Evolutionary conservation across 495 filamentous ascomycete genomes (phyloP).

Genomic region (Tetracladium setigerum): DNA sequence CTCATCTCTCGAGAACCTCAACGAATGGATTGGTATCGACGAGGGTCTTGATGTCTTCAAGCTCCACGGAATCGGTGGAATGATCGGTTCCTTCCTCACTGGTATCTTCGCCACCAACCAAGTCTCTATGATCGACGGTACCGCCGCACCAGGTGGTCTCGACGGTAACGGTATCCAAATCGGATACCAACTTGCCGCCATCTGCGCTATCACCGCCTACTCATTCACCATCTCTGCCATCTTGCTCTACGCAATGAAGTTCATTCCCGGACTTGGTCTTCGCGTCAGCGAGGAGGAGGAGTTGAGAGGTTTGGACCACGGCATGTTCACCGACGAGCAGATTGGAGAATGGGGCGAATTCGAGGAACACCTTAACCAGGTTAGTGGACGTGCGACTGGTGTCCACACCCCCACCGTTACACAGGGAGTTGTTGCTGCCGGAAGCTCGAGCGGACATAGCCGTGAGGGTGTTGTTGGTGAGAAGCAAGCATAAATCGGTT

Average conservation of each 20-base stretch:
- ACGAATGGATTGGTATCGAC: constrained; percentile 51
- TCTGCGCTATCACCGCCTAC: constrained; percentile 48
- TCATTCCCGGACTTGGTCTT: constrained; percentile 49
- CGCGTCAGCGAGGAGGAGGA: constrained; percentile 49
- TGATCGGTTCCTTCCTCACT: constrained; percentile 53
- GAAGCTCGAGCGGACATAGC: too few relatives aligned
- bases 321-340: constrained; percentile 55
- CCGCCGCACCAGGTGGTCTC: constrained; percentile 41
- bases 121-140: constrained; percentile 37
- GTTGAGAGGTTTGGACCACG: constrained; percentile 46
- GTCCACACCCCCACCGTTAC: too few relatives aligned
- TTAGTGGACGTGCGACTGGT: too few relatives aligned
- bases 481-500: too few relatives aligned
- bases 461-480: too few relatives aligned
- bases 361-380: constrained; percentile 4
- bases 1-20: constrained; percentile 41
- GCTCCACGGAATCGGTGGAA: constrained; percentile 54
- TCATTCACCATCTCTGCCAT: constrained; percentile 46
- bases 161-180: constrained; percentile 53
- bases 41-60: constrained; percentile 59
- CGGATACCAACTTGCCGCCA: constrained; percentile 51
- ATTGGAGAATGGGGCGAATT: constrained; percentile 32
- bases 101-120: constrained; percentile 46
- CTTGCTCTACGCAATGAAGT: constrained; percentile 48
- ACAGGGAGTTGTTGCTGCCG: too few relatives aligned